Evolutionary conservation across 192 early-diverging fungal species (phyloP).

Genomic region (Dispira simplex): DNA sequence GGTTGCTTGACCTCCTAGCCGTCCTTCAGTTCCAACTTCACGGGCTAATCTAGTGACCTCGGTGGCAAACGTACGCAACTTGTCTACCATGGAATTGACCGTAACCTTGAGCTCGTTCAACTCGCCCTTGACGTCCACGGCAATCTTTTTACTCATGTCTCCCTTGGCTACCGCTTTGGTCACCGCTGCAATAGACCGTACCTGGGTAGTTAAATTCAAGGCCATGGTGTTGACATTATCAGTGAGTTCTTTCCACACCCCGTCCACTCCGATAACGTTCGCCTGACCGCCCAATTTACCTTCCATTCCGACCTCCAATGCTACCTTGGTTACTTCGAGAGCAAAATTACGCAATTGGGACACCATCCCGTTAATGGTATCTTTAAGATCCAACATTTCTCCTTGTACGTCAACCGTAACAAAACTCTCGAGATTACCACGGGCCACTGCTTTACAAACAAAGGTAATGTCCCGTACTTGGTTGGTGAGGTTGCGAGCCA

Average conservation of each 20-base stretch:
- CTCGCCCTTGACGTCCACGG: background rate
- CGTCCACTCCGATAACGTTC: constrained; percentile 2
- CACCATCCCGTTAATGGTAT: constrained; percentile 10
- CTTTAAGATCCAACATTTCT: constrained; percentile 8
- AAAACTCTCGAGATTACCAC: constrained; percentile 7
- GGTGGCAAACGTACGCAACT: background rate
- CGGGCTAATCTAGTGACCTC: constrained; percentile 5
- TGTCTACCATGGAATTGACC: constrained; percentile 9
- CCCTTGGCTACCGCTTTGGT: constrained; percentile 8
- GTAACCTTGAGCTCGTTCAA: constrained; percentile 4
- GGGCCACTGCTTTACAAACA: constrained; percentile 8
- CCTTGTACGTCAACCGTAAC: constrained; percentile 7
- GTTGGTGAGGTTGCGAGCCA: constrained; percentile 7
- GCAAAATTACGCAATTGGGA: constrained; percentile 9
- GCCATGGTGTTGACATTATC: constrained; percentile 11
- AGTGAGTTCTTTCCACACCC: constrained; percentile 10
- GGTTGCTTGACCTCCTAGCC: constrained; percentile 2
- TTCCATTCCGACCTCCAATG: constrained; percentile 5
- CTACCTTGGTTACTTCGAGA: constrained; percentile 6
- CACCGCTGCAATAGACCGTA: constrained; percentile 3
- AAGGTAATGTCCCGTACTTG: constrained; percentile 5
- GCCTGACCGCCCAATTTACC: constrained; percentile 4
- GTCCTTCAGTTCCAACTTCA: constrained; percentile 10
- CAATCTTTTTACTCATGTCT: constrained; percentile 10
- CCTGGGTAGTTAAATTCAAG: constrained; percentile 6